Conservation (phyloP, 305 asterid genomes). For the Rubia tinctorum region DNA sequence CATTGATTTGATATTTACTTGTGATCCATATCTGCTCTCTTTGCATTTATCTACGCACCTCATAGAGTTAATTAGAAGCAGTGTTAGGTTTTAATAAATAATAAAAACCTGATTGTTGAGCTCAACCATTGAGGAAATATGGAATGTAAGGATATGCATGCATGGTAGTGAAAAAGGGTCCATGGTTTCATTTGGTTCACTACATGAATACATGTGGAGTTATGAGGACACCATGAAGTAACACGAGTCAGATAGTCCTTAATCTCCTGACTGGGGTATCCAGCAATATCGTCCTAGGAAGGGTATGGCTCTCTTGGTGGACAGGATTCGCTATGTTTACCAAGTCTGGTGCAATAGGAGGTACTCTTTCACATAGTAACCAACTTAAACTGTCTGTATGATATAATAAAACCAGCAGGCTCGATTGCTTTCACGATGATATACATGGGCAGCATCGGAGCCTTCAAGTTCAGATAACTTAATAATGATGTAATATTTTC, state of each 20-base stretch:
- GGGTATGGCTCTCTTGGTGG: not conserved
- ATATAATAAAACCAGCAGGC: not conserved
- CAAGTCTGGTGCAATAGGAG: not conserved
- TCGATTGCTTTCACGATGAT: not conserved
- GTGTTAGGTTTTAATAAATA: not conserved
- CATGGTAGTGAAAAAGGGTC: not conserved
- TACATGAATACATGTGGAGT: not conserved
- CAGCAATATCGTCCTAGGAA: not conserved
- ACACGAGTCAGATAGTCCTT: not conserved
- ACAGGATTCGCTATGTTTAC: not conserved
- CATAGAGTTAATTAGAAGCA: not conserved
- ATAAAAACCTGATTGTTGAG: not conserved
- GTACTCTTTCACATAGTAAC: not conserved
- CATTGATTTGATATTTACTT: not conserved
- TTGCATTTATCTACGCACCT: not conserved
- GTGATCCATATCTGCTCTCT: not conserved
- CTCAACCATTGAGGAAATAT: not conserved
- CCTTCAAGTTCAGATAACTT: not conserved
- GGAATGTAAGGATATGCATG: not conserved
- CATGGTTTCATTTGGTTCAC: not conserved
- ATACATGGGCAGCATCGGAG: not conserved
- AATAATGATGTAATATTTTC: not conserved
- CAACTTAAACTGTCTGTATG: not conserved
- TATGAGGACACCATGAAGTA: not conserved
- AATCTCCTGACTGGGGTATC: not conserved